Evolutionary conservation across 176 grass and related monocot genomes (phyloP).

Genomic region (Sorghum bicolor): DNA sequence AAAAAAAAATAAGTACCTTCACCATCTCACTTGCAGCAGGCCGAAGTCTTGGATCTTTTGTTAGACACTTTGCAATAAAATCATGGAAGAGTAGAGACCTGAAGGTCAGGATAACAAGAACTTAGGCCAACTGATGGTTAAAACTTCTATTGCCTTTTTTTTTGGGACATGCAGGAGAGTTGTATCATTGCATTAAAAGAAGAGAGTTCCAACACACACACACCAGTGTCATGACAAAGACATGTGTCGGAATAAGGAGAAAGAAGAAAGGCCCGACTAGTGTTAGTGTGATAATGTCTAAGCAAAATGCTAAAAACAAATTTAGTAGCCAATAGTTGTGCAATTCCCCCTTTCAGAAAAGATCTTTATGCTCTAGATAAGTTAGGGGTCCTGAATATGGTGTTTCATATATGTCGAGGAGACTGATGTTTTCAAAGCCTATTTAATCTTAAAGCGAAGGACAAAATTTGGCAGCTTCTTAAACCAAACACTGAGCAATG

Average conservation of each 20-base stretch:
- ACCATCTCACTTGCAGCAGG: conserved; percentile 92
- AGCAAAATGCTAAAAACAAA: conserved; percentile 11
- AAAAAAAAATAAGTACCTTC: conserved; percentile 64
- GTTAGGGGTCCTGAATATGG: background rate
- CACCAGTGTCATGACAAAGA: background rate
- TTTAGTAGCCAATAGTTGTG: conserved; percentile 19
- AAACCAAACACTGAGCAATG: background rate
- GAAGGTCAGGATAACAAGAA: conserved; percentile 31
- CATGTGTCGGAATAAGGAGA: background rate
- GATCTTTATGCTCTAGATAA: conserved; percentile 1
- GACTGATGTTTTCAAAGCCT: conserved; percentile 17
- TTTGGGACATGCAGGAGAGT: background rate
- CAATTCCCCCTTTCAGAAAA: conserved; percentile 14
- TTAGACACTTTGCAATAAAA: conserved; percentile 99
- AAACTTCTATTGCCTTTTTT: conserved; percentile 16
- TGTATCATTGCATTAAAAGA: background rate
- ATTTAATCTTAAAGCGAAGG: background rate
- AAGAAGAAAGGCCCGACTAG: background rate
- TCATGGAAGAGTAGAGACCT: conserved; percentile 99
- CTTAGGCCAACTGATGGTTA: conserved; percentile 2
- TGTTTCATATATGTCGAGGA: background rate
- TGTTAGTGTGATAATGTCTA: background rate
- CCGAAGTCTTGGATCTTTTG: conserved; percentile 94
- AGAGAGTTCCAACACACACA: background rate
- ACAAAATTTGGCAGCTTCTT: conserved; percentile 21